Base-by-base conservation (phyloP, 208 protist species). In the Wallacemonas rigidus region DNA sequence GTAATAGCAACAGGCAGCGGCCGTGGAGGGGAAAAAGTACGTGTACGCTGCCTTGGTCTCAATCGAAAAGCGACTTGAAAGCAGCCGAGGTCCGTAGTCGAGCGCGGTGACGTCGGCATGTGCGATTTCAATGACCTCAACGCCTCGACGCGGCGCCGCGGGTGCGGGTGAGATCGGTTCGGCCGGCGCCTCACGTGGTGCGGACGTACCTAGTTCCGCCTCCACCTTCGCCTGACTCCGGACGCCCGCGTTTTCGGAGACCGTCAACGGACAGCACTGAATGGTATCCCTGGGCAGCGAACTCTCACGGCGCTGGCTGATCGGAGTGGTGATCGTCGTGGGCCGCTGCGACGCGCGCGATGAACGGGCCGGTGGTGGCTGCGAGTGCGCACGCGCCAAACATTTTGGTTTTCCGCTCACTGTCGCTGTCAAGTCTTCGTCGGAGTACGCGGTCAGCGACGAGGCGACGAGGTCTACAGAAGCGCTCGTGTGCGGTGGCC, bases 41-140 rank as follows among this genome's bases (percentile, higher is more conserved):
- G 86, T 89, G 67, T 77, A 70, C 4, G 84, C 87, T 6, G 53
- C 76, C 45, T 71, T 79, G 12, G 85, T 76, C 51, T 95, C 91
- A 43, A 95, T 80, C 9, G 91, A 82, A 41, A 93, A 80, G 17
- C 91, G 82, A 54, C 81, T 88, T 1, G 81, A 82, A 45, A 81
- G 75, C 26, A 95, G 75, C 9, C 81, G 76, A 0, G 88, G 79
- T 12, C 69, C 75, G 48, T 91, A 92, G 80, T 95, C 91, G 55
- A 88, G 78, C 38, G 86, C 88, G 2, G 88, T 92, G 5, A 95
- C 45, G 64, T 93, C 85, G 1, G 71, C 78, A 54, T 93, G 87
- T 2, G 69, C 60, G 0, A 95, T 63, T 51, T 90, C 88, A 51
- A 95, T 68, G 9, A 83, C 88, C 75, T 95, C 91, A 3, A 93